Evolutionary conservation across 2,329 filamentous ascomycete genomes (phyloP).

Genomic region (Macroventuria anomochaeta): DNA sequence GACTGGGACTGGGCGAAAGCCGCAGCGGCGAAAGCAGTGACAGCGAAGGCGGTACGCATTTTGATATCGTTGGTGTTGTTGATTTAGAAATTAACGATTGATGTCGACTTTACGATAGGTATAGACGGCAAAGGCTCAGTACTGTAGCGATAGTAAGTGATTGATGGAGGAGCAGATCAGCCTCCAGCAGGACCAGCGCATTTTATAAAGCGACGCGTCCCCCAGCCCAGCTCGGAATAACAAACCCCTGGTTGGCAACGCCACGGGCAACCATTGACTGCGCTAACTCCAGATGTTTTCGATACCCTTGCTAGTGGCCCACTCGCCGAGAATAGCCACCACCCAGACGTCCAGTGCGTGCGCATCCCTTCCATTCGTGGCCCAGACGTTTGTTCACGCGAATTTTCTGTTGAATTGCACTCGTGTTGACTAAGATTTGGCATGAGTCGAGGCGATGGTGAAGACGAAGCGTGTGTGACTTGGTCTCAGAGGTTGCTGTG

Average conservation of each 20-base stretch:
- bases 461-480: constrained; percentile 4
- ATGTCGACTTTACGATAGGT: constrained; percentile 6
- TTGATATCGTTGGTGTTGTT: constrained; percentile 20
- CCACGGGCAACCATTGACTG: constrained; percentile 11
- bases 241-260: constrained; percentile 15
- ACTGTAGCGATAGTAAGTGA: constrained; percentile 3
- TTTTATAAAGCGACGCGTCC: constrained; percentile 15
- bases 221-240: constrained; percentile 12
- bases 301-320: constrained; percentile 6
- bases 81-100: constrained; percentile 19
- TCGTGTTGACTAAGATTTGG: constrained; percentile 11
- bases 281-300: constrained; percentile 10
- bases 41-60: constrained; percentile 38
- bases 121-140: constrained; percentile 10
- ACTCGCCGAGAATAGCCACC: constrained; percentile 18
- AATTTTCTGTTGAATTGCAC: constrained; percentile 16
- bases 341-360: constrained; percentile 5
- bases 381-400: constrained; percentile 7
- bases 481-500: neutral
- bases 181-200: neutral
- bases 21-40: constrained; percentile 33
- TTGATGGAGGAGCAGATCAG: neutral
- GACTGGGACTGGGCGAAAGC: constrained; percentile 31
- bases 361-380: constrained; percentile 16
- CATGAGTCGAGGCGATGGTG: constrained; percentile 7